Evolutionary conservation across 1,284 basidiomycete species (phyloP).

Genomic region (Cutaneotrichosporon arboriforme): DNA sequence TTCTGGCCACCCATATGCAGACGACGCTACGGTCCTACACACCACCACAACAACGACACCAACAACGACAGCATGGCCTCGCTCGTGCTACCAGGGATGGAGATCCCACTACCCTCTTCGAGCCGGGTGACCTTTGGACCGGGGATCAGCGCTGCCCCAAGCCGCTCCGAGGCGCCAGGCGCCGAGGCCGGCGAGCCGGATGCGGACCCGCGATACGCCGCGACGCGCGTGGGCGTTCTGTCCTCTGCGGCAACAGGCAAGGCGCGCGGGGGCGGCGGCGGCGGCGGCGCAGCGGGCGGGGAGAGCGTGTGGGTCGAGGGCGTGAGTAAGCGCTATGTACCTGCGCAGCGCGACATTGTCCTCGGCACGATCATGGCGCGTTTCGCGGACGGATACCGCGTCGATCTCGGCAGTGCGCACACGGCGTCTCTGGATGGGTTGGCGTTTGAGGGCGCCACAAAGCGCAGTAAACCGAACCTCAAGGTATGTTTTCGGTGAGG

Average conservation of each 20-base stretch:
- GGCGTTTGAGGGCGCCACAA: slow-evolving; percentile 54
- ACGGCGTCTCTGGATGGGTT: slow-evolving; percentile 50
- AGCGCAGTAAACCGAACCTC: slow-evolving; percentile 52
- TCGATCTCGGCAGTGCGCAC: slow-evolving; percentile 52
- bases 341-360: slow-evolving; percentile 50
- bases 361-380: slow-evolving; percentile 51
- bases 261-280: slow-evolving; percentile 20
- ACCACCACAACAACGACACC: too few relatives aligned
- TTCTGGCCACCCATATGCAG: too few relatives aligned
- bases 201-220: slow-evolving; percentile 24
- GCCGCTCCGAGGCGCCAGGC: slow-evolving; percentile 1
- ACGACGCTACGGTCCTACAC: too few relatives aligned
- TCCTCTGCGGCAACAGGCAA: slow-evolving; percentile 21
- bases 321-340: slow-evolving; percentile 48
- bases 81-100: slow-evolving; percentile 44
- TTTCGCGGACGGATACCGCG: slow-evolving; percentile 51
- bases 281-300: slow-evolving; percentile 13
- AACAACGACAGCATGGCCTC: slow-evolving; percentile 5
- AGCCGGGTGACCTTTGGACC: slow-evolving; percentile 38
- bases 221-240: slow-evolving; percentile 40
- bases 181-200: neutral
- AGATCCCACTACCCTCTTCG: slow-evolving; percentile 30
- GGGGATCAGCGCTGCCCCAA: slow-evolving; percentile 31
- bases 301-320: slow-evolving; percentile 44
- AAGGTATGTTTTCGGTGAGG: slow-evolving; percentile 36